Evolutionary conservation across 805 yeast genomes (phyloP), one percentile per base, ranked within the genome.

Genomic region (Cyberlindnera suaveolens): DNA sequence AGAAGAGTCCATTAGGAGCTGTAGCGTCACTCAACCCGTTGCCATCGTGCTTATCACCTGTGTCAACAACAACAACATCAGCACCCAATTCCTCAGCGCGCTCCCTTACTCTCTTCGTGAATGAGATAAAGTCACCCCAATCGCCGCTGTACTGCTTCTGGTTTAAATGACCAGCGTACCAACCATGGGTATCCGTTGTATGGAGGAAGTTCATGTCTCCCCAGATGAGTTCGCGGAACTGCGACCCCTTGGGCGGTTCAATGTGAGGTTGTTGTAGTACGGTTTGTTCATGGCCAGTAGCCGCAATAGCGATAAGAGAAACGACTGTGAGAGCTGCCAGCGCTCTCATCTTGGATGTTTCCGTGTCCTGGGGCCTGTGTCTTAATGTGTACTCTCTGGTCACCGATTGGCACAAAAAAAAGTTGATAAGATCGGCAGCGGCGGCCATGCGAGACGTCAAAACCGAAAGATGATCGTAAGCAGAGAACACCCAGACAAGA

Each of bases 141-240:
- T 90, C 86, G 5, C 86, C 93, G 32, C 82, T 74, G 61, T 81
- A 91, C 45, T 77, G 78, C 26, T 74, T 70, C 61, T 90, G 97
- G 51, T 81, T 80, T 33, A 78, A 54, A 65, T 91, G 99, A 0
- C 97, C 97, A 5, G 91, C 80, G 49, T 84, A 77, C 99, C 99
- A 93, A 1, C 93, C 97, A 62, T 93, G 99, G 2, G 97, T 91
- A 56, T 93, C 99, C 1, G 99, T 93, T 1, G 98, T 90, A 57
- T 91, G 98, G 20, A 91, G 56, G 53, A 93, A 86, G 65, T 93
- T 91, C 38, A 93, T 44, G 43, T 81, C 77, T 0, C 90, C 89
- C 75, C 89, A 72, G 10, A 62, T 56, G 27, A 89, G 55, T n/a
- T 75, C 74, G 40, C 93, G 64, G 33, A 75, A 56, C 6, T 57